A percentile compares a stretch with the other conserved stretches of the same genome.
Evolutionary conservation across 257 asterid species (phyloP).

Genomic region (Mentha longifolia): DNA sequence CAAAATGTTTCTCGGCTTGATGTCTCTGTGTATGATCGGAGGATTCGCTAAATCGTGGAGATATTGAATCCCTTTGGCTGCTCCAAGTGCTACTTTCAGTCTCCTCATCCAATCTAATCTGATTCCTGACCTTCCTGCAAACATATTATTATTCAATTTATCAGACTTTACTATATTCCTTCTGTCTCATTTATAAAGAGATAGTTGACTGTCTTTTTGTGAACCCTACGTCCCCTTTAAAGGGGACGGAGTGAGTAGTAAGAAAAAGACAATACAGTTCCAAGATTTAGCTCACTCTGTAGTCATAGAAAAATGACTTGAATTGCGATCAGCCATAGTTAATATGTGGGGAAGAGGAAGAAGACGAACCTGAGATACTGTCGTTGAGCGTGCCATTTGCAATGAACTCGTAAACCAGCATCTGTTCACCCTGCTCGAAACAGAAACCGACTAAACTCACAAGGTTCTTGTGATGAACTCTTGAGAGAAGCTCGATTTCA

Average conservation of each 20-base stretch:
- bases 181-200: no score
- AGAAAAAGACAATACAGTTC: no score
- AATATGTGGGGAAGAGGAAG: no score
- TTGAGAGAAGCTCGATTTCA: slow-evolving; percentile 93
- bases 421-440: slow-evolving; percentile 78
- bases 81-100: slow-evolving; percentile 74
- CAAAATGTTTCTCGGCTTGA: slow-evolving; percentile 74
- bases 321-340: no score
- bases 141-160: neutral
- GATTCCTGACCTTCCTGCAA: slow-evolving; percentile 72
- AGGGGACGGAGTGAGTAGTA: no score
- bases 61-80: slow-evolving; percentile 88
- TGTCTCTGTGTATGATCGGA: slow-evolving; percentile 89
- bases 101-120: slow-evolving; percentile 91
- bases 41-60: slow-evolving; percentile 87
- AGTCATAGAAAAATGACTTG: no score
- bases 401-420: slow-evolving; percentile 77
- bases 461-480: slow-evolving; percentile 97
- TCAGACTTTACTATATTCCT: no score
- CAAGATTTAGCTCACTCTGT: no score
- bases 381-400: slow-evolving; percentile 83
- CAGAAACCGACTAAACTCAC: slow-evolving; percentile 77
- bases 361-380: slow-evolving; percentile 68
- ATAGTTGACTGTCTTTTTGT: no score
- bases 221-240: no score